phyloP scores from a whole-genome alignment of 352 stramenopile species.

The Phytophthora cryptogea region DNA sequence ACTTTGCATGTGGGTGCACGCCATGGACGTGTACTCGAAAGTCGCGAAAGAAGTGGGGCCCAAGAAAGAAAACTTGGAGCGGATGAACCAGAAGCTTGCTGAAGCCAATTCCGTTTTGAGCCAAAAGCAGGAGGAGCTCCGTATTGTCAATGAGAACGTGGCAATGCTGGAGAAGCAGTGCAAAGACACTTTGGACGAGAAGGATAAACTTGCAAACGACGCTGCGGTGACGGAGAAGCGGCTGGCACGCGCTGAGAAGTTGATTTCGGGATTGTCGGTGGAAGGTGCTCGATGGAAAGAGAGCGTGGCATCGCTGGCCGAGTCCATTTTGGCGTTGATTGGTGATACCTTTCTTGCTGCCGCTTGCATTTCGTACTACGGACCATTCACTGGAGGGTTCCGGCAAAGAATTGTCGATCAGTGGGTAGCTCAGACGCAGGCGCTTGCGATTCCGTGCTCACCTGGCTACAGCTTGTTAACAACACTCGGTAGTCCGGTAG shows the following conservation, averaged over 20 bases:
- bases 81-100: slow-evolving; percentile 91
- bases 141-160: slow-evolving; percentile 91
- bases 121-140: slow-evolving; percentile 90
- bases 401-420: slow-evolving; percentile 72
- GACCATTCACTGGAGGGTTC: slow-evolving; percentile 92
- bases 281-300: slow-evolving; percentile 94
- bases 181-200: slow-evolving; percentile 91
- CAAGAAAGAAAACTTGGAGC: slow-evolving; percentile 91
- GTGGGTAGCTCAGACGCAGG: slow-evolving; percentile 74
- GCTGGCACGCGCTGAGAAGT: slow-evolving; percentile 89
- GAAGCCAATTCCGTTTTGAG: slow-evolving; percentile 87
- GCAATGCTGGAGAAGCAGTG: slow-evolving; percentile 89
- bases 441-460: slow-evolving; percentile 75
- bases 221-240: slow-evolving; percentile 88
- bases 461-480: slow-evolving; percentile 67
- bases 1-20: slow-evolving; percentile 94
- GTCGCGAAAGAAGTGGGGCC: slow-evolving; percentile 94
- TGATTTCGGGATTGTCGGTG: slow-evolving; percentile 89
- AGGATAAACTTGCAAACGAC: slow-evolving; percentile 89
- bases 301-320: slow-evolving; percentile 74
- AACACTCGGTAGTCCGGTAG: slow-evolving; percentile 88
- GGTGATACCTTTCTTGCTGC: slow-evolving; percentile 93
- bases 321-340: slow-evolving; percentile 85
- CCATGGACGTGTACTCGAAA: slow-evolving; percentile 95
- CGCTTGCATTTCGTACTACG: slow-evolving; percentile 94